These are phyloP conservation scores for Globisporangium iwayamae DNA, from an alignment of 352 stramenopile species.

Conservation along the genomic window DNA sequence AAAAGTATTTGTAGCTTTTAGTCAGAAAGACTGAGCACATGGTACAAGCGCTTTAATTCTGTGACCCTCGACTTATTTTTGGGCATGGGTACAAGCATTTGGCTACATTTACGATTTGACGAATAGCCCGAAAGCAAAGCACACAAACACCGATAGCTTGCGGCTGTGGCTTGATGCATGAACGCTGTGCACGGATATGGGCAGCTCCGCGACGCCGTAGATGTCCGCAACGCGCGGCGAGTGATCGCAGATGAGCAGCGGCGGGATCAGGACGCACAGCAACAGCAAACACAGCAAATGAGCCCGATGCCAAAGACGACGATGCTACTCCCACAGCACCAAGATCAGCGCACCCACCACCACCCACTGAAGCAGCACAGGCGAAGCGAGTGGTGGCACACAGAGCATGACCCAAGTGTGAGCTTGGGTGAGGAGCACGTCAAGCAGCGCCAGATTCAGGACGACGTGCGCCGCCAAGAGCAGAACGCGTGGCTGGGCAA, in stretches of 20 bases:
- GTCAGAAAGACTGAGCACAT: too few species aligned
- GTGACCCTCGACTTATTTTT: too few species aligned
- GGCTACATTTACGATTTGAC: neutral
- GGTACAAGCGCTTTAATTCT: too few species aligned
- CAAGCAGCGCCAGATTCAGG: constrained; percentile 30
- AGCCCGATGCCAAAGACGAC: neutral
- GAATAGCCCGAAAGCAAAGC: too few species aligned
- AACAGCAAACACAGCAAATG: neutral
- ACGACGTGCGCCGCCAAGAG: constrained; percentile 55
- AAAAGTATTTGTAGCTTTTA: too few species aligned
- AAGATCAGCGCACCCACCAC: neutral
- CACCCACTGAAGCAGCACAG: neutral
- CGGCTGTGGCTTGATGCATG: constrained; percentile 7
- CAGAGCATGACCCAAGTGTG: constrained; percentile 20
- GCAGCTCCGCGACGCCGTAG: constrained; percentile 11
- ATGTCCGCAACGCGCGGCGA: constrained; percentile 14
- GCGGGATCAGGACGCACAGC: neutral
- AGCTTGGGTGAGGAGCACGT: constrained; percentile 17
- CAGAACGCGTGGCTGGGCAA: constrained; percentile 71
- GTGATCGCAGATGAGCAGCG: constrained; percentile 12
- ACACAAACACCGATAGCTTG: too few species aligned
- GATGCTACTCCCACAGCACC: too few species aligned
- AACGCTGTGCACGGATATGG: constrained; percentile 10
- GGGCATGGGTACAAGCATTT: too few species aligned
- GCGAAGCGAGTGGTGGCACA: constrained; percentile 34